These are phyloP conservation scores for Fomitopsis palustris DNA, from an alignment of 1,284 basidiomycete genomes.

Conservation along the genomic window DNA sequence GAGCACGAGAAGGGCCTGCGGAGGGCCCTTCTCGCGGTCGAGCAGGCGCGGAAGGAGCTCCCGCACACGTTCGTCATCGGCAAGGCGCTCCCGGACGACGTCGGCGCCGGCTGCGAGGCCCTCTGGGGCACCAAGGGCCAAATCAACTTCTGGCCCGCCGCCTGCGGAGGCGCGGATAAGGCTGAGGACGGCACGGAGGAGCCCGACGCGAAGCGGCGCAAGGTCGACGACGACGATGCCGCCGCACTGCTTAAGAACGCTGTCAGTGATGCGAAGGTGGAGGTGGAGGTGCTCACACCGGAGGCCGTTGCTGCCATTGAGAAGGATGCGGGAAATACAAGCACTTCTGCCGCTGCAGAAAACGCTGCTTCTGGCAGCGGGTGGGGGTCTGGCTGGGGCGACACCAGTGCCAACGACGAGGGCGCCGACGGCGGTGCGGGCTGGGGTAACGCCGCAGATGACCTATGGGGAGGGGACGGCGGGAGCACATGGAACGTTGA, in stretches of 20 bases:
- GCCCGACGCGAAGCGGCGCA: slow-evolving; percentile 24
- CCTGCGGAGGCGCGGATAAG: slow-evolving; percentile 10
- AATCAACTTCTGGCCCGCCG: not conserved
- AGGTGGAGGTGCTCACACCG: slow-evolving; percentile 21
- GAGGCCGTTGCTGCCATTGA: slow-evolving; percentile 16
- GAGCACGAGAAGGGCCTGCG: slow-evolving; percentile 43
- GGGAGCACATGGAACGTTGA: slow-evolving; percentile 17
- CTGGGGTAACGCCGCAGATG: slow-evolving; percentile 6
- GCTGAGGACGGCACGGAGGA: slow-evolving; percentile 9
- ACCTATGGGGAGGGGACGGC: slow-evolving; percentile 2
- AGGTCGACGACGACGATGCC: slow-evolving; percentile 13
- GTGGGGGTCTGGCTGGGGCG: slow-evolving; percentile 10
- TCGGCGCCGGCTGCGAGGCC: slow-evolving; percentile 43
- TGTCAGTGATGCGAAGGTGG: slow-evolving; percentile 12
- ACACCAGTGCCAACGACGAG: slow-evolving; percentile 4
- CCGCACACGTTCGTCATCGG: slow-evolving; percentile 52
- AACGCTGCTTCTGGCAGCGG: slow-evolving; percentile 4
- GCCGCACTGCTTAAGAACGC: slow-evolving; percentile 11
- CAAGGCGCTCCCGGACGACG: slow-evolving; percentile 50
- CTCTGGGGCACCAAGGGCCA: slow-evolving; percentile 42
- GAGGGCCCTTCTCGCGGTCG: slow-evolving; percentile 43
- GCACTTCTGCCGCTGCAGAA: slow-evolving; percentile 10
- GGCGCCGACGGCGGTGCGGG: slow-evolving; percentile 4
- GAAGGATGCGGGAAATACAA: slow-evolving; percentile 13
- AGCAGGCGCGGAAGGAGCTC: slow-evolving; percentile 53